Percentiles rank a stretch among this genome's conserved stretches.
These are phyloP conservation scores for Wallacemonas sp. DNA, from an alignment of 208 protist genomes.

Conservation along the genomic window DNA sequence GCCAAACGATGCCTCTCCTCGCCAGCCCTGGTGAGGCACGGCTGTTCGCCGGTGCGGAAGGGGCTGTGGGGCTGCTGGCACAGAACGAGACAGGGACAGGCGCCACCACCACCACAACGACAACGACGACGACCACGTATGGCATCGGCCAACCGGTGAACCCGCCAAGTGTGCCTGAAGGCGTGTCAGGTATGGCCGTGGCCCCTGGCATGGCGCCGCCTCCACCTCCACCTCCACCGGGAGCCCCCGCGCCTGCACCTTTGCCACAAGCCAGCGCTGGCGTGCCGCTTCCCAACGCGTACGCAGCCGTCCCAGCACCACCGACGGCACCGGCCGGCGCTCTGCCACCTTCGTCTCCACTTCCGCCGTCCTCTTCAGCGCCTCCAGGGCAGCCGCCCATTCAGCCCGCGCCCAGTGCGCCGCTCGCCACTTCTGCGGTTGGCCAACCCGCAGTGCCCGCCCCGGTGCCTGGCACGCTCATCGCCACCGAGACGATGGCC, in stretches of 20 bases:
- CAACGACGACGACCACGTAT: constrained; percentile 5
- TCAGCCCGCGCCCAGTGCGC: too few relatives aligned
- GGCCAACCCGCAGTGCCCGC: neutral
- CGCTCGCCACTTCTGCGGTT: neutral
- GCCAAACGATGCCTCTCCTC: constrained; percentile 44
- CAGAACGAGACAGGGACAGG: neutral
- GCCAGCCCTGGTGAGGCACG: constrained; percentile 22
- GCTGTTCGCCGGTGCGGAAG: constrained; percentile 11
- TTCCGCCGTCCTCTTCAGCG: constrained; percentile 3
- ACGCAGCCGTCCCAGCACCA: constrained; percentile 5
- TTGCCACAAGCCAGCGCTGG: constrained; percentile 1
- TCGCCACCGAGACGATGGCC: constrained; percentile 1
- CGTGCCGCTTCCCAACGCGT: too few relatives aligned
- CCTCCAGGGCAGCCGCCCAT: neutral
- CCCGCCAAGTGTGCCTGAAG: too few relatives aligned
- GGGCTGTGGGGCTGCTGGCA: too few relatives aligned
- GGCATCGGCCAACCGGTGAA: constrained; percentile 26
- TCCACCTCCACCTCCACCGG: neutral
- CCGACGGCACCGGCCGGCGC: neutral
- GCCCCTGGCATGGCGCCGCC: constrained; percentile 7
- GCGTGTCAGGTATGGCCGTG: too few relatives aligned
- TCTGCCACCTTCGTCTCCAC: neutral
- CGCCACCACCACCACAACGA: neutral
- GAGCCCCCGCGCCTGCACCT: neutral
- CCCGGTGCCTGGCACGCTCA: neutral